Evolutionary conservation across 202 grass and related monocot species (phyloP).

Genomic region (Panicum virgatum): DNA sequence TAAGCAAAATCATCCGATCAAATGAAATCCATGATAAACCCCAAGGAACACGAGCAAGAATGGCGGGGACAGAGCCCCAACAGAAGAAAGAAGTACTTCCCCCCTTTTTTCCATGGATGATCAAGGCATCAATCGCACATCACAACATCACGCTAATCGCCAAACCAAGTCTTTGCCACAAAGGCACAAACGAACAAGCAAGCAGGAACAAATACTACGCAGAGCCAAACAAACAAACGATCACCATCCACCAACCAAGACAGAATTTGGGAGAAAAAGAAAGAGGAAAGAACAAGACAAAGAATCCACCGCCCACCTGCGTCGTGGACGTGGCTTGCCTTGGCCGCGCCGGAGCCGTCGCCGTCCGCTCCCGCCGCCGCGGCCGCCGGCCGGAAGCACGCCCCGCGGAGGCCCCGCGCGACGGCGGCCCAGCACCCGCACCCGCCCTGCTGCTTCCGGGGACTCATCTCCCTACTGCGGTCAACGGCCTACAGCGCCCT

Average conservation of each 20-base stretch:
- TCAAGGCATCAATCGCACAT: neutral
- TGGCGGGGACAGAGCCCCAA: neutral
- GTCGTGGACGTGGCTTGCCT: slow-evolving; percentile 78
- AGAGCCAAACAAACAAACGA: slow-evolving; percentile 47
- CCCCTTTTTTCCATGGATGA: neutral
- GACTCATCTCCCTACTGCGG: slow-evolving; percentile 30
- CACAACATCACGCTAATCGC: neutral
- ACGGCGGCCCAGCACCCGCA: slow-evolving; percentile 87
- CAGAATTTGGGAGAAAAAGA: neutral
- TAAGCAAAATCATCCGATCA: neutral
- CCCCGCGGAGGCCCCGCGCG: slow-evolving; percentile 49
- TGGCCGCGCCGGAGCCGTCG: slow-evolving; percentile 34
- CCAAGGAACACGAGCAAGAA: neutral
- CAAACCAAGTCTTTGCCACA: slow-evolving; percentile 24
- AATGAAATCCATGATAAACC: neutral
- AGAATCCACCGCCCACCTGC: slow-evolving; percentile 49
- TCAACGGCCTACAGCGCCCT: slow-evolving; percentile 9
- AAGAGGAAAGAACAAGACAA: neutral
- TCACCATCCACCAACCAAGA: slow-evolving; percentile 29
- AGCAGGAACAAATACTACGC: slow-evolving; percentile 7
- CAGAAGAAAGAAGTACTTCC: neutral
- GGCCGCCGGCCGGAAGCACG: slow-evolving; percentile 43
- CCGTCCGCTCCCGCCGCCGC: neutral
- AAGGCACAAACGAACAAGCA: slow-evolving; percentile 41
- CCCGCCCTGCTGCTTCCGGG: slow-evolving; percentile 14